phyloP scores from a whole-genome alignment of 768 basidiomycete genomes.

The Leccinellum albellum region DNA sequence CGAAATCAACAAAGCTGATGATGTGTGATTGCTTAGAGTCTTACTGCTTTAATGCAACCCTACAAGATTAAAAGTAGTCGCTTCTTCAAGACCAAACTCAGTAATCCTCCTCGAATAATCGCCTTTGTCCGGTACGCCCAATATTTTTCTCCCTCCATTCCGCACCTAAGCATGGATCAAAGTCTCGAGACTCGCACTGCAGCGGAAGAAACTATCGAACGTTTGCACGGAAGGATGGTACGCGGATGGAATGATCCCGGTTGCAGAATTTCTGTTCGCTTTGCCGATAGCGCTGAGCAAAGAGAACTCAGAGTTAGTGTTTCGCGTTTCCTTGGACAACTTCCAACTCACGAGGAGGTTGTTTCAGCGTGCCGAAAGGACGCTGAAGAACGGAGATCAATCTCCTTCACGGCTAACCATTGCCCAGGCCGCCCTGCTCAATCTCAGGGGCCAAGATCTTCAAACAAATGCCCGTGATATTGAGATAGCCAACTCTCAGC shows the following conservation, averaged over 20 bases:
- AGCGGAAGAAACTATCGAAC: constrained; percentile 74
- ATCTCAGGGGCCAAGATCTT: constrained; percentile 64
- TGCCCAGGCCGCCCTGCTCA: constrained; percentile 73
- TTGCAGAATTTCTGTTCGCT: constrained; percentile 73
- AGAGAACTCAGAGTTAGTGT: constrained; percentile 65
- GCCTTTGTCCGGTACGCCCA: constrained; percentile 69
- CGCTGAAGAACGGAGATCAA: constrained; percentile 55
- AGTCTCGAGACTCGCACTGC: constrained; percentile 70
- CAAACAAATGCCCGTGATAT: constrained; percentile 18
- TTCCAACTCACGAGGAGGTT: constrained; percentile 2
- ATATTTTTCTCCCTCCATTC: background rate
- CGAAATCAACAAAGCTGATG: background rate
- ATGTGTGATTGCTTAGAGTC: constrained; percentile 39
- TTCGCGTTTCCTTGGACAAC: background rate
- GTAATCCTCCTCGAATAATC: constrained; percentile 73
- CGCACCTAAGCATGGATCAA: background rate
- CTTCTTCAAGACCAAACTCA: constrained; percentile 76
- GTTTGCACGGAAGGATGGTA: constrained; percentile 76
- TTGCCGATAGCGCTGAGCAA: constrained; percentile 76
- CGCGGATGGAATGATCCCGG: constrained; percentile 76
- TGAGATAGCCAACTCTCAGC: constrained; percentile 9
- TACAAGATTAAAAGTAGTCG: constrained; percentile 71
- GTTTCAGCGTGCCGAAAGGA: constrained; percentile 57
- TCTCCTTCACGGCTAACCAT: constrained; percentile 68
- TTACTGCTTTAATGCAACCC: constrained; percentile 63